Base-by-base conservation (phyloP, 2,329 filamentous ascomycete species). In the Colletotrichum coccodes region DNA sequence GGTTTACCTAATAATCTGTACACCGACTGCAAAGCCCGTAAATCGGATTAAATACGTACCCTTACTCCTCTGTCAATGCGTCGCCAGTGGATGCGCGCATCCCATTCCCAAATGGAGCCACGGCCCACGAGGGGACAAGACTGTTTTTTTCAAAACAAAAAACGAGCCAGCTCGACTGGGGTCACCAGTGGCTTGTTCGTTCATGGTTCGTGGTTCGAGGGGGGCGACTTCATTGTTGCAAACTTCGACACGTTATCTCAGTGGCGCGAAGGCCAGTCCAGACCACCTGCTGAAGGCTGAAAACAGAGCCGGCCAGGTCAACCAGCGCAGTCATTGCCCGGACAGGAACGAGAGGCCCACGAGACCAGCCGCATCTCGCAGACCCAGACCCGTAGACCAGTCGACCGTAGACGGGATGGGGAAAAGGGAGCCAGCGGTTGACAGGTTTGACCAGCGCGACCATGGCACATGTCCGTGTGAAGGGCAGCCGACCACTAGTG, bases 251-350 rank as follows among this genome's bases (percentile, higher is more conserved):
- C 18, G 62, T 56, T 52, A 59, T 54, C 53, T 65, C 32, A 42
- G 64, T 42, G 58, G 64, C 64, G 50, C 58, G 26, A 44, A 36
- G 38, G 30, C 23, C 42, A 56, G 65, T 58, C 65, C 65, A 59
- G 53, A 58, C 60, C 53, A 63, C 60, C 52, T 14, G 38, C 21
- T 42, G 12, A 26, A 40, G 54, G 14, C 54, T 52, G 62, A 44
- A 53, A 60, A 32, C 62, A 64, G 62, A n/a, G 38, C n/a, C n/a
- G n/a, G n/a, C n/a, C n/a, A n/a, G n/a, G n/a, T n/a, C n/a, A n/a
- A n/a, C n/a, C n/a, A n/a, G n/a, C n/a, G n/a, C n/a, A n/a, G n/a
- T n/a, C n/a, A n/a, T n/a, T n/a, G n/a, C n/a, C n/a, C n/a, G n/a
- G n/a, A n/a, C n/a, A 30, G 42, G 26, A 30, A 50, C 40, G 47